These are phyloP conservation scores for Dryas drummondii DNA, from an alignment of 306 rosid species.

Conservation along the genomic window DNA sequence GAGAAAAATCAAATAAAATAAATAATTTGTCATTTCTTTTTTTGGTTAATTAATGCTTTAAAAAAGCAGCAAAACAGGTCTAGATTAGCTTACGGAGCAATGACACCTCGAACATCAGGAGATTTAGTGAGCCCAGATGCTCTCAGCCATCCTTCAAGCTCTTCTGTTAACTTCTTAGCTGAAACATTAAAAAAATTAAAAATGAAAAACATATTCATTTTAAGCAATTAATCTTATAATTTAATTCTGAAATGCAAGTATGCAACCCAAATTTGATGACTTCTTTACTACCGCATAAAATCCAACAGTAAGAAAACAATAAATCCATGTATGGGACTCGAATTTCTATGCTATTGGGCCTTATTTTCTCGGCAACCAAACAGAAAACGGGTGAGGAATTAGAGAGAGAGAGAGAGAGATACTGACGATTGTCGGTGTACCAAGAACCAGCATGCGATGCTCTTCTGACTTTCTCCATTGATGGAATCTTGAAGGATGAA, in stretches of 20 bases:
- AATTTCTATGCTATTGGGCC: too few species aligned
- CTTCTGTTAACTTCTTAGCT: slow-evolving; percentile 64
- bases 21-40: slow-evolving; percentile 5
- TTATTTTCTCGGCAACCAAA: slow-evolving; percentile 1
- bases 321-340: too few species aligned
- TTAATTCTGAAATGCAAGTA: not conserved
- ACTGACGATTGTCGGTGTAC: slow-evolving; percentile 85
- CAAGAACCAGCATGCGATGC: slow-evolving; percentile 91
- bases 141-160: slow-evolving; percentile 78
- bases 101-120: slow-evolving; percentile 76
- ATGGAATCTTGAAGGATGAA: slow-evolving; percentile 3
- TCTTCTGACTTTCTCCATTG: slow-evolving; percentile 63
- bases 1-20: not conserved
- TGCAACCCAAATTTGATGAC: not conserved
- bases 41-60: not conserved
- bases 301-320: too few species aligned
- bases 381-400: not conserved
- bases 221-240: not conserved
- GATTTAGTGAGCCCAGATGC: slow-evolving; percentile 59
- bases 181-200: slow-evolving; percentile 3
- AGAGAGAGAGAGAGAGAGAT: slow-evolving; percentile 6
- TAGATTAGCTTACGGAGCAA: slow-evolving; percentile 80
- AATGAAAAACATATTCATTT: not conserved
- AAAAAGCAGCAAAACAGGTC: not conserved
- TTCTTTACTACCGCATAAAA: not conserved